Base-by-base conservation (phyloP, 2,329 filamentous ascomycete genomes). In the Didymella sp. region DNA sequence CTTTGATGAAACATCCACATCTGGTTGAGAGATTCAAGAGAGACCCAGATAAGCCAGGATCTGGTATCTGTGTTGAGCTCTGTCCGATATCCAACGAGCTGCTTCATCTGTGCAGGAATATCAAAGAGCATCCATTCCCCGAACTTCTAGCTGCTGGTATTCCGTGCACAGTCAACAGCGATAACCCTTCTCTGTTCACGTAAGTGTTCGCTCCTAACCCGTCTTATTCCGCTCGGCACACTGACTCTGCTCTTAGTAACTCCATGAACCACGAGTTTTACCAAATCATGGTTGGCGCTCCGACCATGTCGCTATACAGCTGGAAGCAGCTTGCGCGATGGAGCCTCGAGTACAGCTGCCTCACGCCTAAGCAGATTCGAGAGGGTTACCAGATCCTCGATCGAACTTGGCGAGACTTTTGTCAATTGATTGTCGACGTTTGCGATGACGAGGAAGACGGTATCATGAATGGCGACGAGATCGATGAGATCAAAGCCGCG, bases 11-110 rank as follows among this genome's bases (percentile, higher is more conserved):
- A 54, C 89, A 91, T 69, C 72, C 71, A 2, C 77, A 84, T 33
- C 77, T 91, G n/a, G 84, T 91, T 75, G 78, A 87, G 60, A 77
- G 82, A 46, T 89, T 91, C 82, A 78, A 79, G n/a, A 63, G 64
- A 12, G 45, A 60, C 0, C 25, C 33, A 0, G 30, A 4, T 79
- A n/a, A n/a, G n/a, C n/a, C 81, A 21, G 12, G 5, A 38, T 9
- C n/a, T n/a, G 71, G 69, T 0, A 84, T 92, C 30, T 90, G 88
- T 63, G 80, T 92, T n/a, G 89, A 92, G 76, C 78, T 90, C 1
- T 92, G 89, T 64, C 89, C 89, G 0, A 91, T 91, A 46, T 91
- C 88, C 0, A 92, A 92, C 68, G 89, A 92, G 78, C 79, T 92
- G 0, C 77, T 92, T 17, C 88, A 89, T 30, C 80, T 92, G 17